Conservation (phyloP, 495 filamentous ascomycete species). For the Trichocladium uniseriatum region DNA sequence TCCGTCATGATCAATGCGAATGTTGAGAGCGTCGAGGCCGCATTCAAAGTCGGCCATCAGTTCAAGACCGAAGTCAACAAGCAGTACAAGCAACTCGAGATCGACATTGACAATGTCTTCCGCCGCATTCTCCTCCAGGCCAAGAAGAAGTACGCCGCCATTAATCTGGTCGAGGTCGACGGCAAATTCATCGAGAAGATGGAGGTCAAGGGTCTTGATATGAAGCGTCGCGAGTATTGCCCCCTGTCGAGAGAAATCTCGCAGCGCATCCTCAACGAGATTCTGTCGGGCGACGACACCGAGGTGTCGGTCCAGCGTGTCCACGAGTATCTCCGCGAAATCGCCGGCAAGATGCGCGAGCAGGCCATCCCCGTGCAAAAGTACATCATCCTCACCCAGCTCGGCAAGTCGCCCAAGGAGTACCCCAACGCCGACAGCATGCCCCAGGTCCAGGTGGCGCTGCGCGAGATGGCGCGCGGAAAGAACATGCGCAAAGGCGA, state of each 20-base stretch:
- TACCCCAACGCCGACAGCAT: conserved; percentile 89
- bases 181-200: conserved; percentile 90
- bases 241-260: conserved; percentile 89
- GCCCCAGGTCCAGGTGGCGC: conserved; percentile 95
- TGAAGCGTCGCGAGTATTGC: conserved; percentile 95
- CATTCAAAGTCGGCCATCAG: conserved; percentile 70
- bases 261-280: conserved; percentile 71
- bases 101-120: conserved; percentile 98
- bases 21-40: conserved; percentile 84
- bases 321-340: conserved; percentile 81
- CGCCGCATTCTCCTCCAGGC: conserved; percentile 85
- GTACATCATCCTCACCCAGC: conserved; percentile 96
- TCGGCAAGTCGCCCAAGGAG: conserved; percentile 85
- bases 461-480: conserved; percentile 77
- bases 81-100: conserved; percentile 80
- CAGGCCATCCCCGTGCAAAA: conserved; percentile 63
- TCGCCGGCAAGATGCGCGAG: conserved; percentile 74
- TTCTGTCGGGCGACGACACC: conserved; percentile 86
- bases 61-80: conserved; percentile 72
- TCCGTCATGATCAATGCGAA: conserved; percentile 99
- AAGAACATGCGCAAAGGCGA: conserved; percentile 84
- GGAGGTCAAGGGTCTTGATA: conserved; percentile 96
- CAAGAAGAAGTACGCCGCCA: conserved; percentile 98
- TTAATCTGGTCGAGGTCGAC: conserved; percentile 82
- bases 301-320: conserved; percentile 82